phyloP scores from a whole-genome alignment of 352 stramenopile genomes.

The Globisporangium megalacanthum region DNA sequence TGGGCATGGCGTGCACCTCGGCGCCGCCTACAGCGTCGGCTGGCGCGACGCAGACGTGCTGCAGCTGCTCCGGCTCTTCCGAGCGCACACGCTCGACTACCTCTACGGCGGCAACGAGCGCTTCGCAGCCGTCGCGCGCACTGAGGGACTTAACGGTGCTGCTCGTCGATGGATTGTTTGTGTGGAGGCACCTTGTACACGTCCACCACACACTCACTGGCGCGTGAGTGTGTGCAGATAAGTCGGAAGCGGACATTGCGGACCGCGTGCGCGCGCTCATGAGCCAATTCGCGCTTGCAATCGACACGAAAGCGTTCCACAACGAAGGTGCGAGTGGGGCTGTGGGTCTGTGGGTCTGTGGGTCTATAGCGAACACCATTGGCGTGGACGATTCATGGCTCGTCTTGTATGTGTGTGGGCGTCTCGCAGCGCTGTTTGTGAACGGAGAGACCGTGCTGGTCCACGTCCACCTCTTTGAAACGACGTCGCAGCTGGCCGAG shows the following conservation, averaged over 20 bases:
- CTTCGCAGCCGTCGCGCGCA: constrained; percentile 26
- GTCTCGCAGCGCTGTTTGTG: constrained; percentile 21
- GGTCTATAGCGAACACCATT: neutral
- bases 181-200: neutral
- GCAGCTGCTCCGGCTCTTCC: constrained; percentile 44
- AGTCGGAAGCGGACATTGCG: constrained; percentile 28
- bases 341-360: neutral
- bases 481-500: constrained; percentile 44
- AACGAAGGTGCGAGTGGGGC: constrained; percentile 40
- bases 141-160: constrained; percentile 3
- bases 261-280: constrained; percentile 48
- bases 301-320: constrained; percentile 65
- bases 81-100: constrained; percentile 46
- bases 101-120: constrained; percentile 44
- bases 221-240: constrained; percentile 20
- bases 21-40: constrained; percentile 7
- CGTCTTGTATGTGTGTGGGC: too few relatives aligned
- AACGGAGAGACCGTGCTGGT: constrained; percentile 38
- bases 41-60: constrained; percentile 55
- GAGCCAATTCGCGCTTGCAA: constrained; percentile 44
- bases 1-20: constrained; percentile 9
- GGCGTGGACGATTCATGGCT: too few relatives aligned
- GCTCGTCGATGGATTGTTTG: neutral
- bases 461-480: constrained; percentile 71
- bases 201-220: too few relatives aligned